Percentiles rank a stretch among this genome's conserved stretches.
These are phyloP conservation scores for Conringia planisiliqua DNA, from an alignment of 345 rosid species.

Conservation along the genomic window DNA sequence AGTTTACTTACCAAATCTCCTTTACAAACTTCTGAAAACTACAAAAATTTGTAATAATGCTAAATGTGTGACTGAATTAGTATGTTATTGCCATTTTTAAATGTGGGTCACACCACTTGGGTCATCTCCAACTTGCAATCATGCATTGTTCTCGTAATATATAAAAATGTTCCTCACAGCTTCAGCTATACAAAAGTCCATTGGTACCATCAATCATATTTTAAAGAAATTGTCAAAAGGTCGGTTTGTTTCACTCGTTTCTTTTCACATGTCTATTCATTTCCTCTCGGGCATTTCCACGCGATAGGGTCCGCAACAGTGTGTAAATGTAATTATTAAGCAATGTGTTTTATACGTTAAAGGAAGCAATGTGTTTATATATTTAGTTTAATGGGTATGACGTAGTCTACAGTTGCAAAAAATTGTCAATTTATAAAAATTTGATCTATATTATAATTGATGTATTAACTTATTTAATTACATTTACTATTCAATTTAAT, in stretches of 20 bases:
- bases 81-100: neutral
- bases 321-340: neutral
- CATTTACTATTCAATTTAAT: too few relatives aligned
- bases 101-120: conserved; percentile 27
- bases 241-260: conserved; percentile 13
- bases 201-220: conserved; percentile 33
- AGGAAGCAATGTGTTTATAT: too few relatives aligned
- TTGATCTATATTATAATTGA: too few relatives aligned
- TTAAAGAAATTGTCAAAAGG: conserved; percentile 14
- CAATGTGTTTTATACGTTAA: too few relatives aligned
- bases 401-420: too few relatives aligned
- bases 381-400: too few relatives aligned
- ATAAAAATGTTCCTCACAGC: conserved; percentile 34
- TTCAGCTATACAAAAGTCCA: conserved; percentile 51
- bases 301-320: neutral
- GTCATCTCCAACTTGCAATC: conserved; percentile 38
- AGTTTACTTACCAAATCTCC: neutral
- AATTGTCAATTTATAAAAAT: too few relatives aligned
- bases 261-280: neutral
- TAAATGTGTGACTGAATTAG: neutral
- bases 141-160: conserved; percentile 26
- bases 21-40: neutral
- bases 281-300: neutral
- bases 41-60: neutral
- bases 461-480: too few relatives aligned